Evolutionary conservation across 202 grass and related monocot species (phyloP), one percentile per base, ranked within the genome.

Genomic region (Elaeis oleifera): DNA sequence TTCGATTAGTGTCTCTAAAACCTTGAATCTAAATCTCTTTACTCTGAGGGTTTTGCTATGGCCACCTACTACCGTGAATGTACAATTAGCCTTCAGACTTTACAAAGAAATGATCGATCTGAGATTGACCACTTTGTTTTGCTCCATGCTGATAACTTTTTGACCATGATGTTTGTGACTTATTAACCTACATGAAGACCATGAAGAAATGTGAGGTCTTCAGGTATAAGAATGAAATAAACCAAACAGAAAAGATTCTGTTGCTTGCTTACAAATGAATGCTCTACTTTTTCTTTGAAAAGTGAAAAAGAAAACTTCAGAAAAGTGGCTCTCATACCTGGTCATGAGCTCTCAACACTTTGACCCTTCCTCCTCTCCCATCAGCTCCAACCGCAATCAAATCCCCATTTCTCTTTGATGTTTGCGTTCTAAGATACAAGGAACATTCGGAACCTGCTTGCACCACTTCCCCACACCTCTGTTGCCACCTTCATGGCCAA

Each of bases 351-450:
- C 81, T 79, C 16, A 96, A 79, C 50, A 96, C 64, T 83, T 96
- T 96, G 74, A 90, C 81, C 52, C 76, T 89, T 7, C 87, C 87
- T 27, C 91, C 91, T 29, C 91, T 85, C 1, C 91, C 87, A 4
- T 96, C 91, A 0, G 74, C 80, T 57, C 91, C 87, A 22, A 96
- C 76, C 2, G 91, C n/a, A 60, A 90, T 96, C 57, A 96, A 63
- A 68, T 85, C 83, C 62, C 76, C 81, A 55, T 72, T 96, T 54
- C 27, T 77, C 58, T 64, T 50, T 53, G 68, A 62, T 54, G 26
- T 51, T 31, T 77, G 71, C 31, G 49, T 21, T 58, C 50, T 54
- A 62, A 65, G 51, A 61, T 52, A 74, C 44, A 49, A 71, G 31
- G 58, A n/a, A 53, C 59, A 32, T 54, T 58, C 21, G 22, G 49